Conservation (phyloP, 2,329 filamentous ascomycete genomes). For the Colletotrichum brevisporum region DNA sequence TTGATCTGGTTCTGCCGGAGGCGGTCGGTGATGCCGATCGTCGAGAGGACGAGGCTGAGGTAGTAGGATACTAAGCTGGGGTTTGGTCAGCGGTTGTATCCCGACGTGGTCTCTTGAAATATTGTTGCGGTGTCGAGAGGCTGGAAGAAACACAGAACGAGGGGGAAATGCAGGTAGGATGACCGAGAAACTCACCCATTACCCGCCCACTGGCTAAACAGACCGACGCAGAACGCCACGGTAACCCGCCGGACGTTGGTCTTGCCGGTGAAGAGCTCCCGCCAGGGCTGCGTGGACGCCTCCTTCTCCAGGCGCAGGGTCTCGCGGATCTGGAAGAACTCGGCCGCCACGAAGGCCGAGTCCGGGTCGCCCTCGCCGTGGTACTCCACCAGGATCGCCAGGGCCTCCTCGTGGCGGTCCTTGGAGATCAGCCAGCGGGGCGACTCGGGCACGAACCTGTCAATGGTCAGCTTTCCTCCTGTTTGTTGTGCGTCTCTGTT, state of each 20-base stretch:
- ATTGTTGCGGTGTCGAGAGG: no score
- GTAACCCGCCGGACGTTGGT: slow-evolving; percentile 46
- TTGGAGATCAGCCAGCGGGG: slow-evolving; percentile 50
- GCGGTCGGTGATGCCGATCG: slow-evolving; percentile 11
- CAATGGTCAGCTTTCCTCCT: no score
- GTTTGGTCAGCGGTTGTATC: no score
- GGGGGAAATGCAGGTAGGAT: no score
- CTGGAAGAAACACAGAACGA: no score
- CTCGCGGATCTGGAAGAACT: slow-evolving; percentile 48
- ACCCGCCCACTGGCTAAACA: slow-evolving; percentile 47
- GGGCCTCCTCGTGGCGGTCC: slow-evolving; percentile 49
- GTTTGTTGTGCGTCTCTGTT: no score
- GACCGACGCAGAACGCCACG: slow-evolving; percentile 44
- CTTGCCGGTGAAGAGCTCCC: slow-evolving; percentile 42
- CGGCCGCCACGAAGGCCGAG: slow-evolving; percentile 63
- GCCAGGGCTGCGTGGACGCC: background rate
- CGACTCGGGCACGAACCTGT: slow-evolving; percentile 46
- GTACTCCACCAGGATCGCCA: slow-evolving; percentile 53
- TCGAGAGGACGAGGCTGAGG: slow-evolving; percentile 1
- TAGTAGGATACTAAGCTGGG: no score
- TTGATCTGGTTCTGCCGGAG: slow-evolving; percentile 17
- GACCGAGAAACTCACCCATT: slow-evolving; percentile 51
- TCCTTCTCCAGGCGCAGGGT: slow-evolving; percentile 1
- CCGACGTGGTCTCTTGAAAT: rapidly evolving
- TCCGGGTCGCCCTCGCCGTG: slow-evolving; percentile 67